phyloP scores from a whole-genome alignment of 2,329 filamentous ascomycete genomes.

The Xylaria sp. region DNA sequence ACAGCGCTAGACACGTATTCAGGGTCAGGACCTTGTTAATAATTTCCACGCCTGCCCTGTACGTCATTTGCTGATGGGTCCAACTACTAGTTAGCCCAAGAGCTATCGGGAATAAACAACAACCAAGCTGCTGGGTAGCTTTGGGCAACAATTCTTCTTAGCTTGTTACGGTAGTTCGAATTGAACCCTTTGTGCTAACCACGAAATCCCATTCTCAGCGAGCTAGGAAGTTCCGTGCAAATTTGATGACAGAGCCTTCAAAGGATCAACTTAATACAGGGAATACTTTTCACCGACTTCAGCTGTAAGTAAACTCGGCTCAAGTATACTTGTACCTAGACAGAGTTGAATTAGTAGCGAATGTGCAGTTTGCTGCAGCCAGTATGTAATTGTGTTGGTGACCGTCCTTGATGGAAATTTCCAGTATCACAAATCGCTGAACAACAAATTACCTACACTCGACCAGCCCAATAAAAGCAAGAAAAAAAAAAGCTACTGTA shows the following conservation, averaged over 20 bases:
- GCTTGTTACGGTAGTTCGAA: neutral
- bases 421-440: neutral
- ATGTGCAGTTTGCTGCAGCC: no score
- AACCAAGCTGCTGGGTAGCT: slow-evolving; percentile 10
- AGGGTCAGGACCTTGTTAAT: neutral
- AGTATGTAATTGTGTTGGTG: neutral
- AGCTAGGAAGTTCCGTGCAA: neutral
- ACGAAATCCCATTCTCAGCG: neutral
- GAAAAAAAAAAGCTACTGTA: neutral
- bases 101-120: slow-evolving; percentile 10
- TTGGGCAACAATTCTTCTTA: slow-evolving; percentile 4
- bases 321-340: no score
- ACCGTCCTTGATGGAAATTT: neutral
- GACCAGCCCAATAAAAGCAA: neutral
- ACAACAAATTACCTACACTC: neutral
- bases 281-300: neutral
- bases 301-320: neutral
- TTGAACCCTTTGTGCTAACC: neutral
- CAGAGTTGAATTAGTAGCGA: no score
- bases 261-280: neutral
- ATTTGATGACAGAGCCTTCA: neutral
- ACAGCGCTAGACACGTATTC: slow-evolving; percentile 5
- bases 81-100: neutral
- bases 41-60: slow-evolving; percentile 14
- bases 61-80: slow-evolving; percentile 16